phyloP scores from a whole-genome alignment of 78 protist species.

The Dictyostelium intermedium region DNA sequence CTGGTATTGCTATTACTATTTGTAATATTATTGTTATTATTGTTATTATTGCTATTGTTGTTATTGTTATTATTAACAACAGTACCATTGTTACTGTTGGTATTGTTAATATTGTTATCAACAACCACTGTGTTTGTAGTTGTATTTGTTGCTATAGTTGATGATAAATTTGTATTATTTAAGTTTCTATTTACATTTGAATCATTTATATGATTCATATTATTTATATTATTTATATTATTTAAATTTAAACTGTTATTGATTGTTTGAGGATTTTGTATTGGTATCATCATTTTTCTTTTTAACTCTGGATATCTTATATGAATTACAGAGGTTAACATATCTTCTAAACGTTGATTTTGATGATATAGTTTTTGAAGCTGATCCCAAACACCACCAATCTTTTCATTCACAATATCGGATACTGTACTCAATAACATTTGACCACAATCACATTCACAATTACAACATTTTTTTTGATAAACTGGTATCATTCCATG shows the following conservation, averaged over 20 bases:
- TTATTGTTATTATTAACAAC: neutral
- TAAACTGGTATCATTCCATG: neutral
- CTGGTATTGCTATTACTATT: neutral
- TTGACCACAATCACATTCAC: slow-evolving; percentile 80
- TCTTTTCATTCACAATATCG: slow-evolving; percentile 30
- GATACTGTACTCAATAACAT: slow-evolving; percentile 6
- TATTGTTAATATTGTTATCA: neutral
- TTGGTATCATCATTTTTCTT: slow-evolving; percentile 12
- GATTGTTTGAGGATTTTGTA: neutral
- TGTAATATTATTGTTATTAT: neutral
- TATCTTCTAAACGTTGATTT: slow-evolving; percentile 41
- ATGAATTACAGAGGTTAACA: slow-evolving; percentile 27
- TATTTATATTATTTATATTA: neutral
- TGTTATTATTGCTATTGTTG: neutral
- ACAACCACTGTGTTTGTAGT: too few relatives aligned
- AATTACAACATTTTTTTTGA: slow-evolving; percentile 43
- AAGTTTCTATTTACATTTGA: neutral
- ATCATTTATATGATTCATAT: neutral
- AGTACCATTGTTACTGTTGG: neutral
- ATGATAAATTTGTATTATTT: neutral
- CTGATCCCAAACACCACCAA: slow-evolving; percentile 28
- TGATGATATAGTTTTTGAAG: neutral
- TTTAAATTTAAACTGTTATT: neutral
- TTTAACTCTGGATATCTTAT: slow-evolving; percentile 51
- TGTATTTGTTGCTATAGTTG: neutral